A percentile compares a stretch with the other conserved stretches of the same genome.
Conservation (phyloP, 768 basidiomycete species). For the Lanmaoa pseudosensibilis region DNA sequence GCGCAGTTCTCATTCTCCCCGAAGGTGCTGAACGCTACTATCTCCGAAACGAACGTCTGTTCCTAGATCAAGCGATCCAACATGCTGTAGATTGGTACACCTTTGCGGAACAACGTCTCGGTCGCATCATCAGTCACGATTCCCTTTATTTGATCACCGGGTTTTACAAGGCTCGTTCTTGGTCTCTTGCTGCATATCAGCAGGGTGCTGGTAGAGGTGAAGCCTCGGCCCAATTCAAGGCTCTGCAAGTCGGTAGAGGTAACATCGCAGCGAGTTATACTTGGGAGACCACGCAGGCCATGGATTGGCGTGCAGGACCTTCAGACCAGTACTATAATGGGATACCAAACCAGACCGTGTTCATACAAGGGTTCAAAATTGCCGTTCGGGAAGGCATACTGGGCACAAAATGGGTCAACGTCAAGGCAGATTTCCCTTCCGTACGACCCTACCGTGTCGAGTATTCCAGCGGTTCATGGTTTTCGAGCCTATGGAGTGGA, state of each 20-base stretch:
- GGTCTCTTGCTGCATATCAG: slow-evolving; percentile 30
- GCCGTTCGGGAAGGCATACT: slow-evolving; percentile 1
- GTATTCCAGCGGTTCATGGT: background rate
- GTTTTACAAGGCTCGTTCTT: slow-evolving; percentile 17
- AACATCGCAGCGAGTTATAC: slow-evolving; percentile 14
- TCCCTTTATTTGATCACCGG: slow-evolving; percentile 27
- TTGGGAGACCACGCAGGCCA: slow-evolving; percentile 11
- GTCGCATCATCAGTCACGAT: slow-evolving; percentile 20
- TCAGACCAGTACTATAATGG: slow-evolving; percentile 1
- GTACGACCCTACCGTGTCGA: background rate
- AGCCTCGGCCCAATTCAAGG: slow-evolving; percentile 12
- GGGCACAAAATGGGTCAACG: slow-evolving; percentile 1
- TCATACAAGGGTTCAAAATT: slow-evolving; percentile 23
- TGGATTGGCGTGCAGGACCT: slow-evolving; percentile 10
- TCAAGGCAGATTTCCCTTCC: background rate
- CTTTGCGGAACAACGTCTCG: slow-evolving; percentile 23
- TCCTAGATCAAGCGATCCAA: slow-evolving; percentile 20
- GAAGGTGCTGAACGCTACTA: slow-evolving; percentile 28
- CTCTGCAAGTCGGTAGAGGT: slow-evolving; percentile 9
- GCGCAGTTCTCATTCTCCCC: slow-evolving; percentile 34
- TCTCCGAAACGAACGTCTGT: slow-evolving; percentile 21
- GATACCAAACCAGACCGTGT: slow-evolving; percentile 23
- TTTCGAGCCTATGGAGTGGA: background rate
- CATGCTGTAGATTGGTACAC: slow-evolving; percentile 31
- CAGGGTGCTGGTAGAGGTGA: background rate